These are phyloP conservation scores for Paramecium tetraurelia DNA, from an alignment of 73 alveolate species.

Conservation along the genomic window DNA sequence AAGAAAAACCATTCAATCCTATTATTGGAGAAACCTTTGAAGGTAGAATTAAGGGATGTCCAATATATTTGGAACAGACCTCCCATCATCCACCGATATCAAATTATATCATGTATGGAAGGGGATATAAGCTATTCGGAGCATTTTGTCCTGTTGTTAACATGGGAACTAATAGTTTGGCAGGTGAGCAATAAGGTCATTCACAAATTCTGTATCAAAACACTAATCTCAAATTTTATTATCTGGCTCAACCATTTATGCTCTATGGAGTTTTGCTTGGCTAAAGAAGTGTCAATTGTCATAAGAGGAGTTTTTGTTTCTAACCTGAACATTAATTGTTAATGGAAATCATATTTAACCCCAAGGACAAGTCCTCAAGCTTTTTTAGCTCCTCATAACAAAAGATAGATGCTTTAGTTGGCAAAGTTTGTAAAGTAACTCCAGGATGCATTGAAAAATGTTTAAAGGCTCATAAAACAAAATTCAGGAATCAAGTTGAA, in stretches of 20 bases:
- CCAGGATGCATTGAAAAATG: slow-evolving; percentile 27
- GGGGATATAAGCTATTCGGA: slow-evolving; percentile 57
- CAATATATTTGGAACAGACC: slow-evolving; percentile 59
- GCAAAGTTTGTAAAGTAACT: slow-evolving; percentile 45
- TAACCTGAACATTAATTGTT: slow-evolving; percentile 37
- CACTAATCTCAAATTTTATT: slow-evolving; percentile 43
- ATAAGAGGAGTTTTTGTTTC: slow-evolving; percentile 46
- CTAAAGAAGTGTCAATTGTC: slow-evolving; percentile 51
- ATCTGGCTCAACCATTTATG: slow-evolving; percentile 35
- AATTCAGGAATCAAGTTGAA: slow-evolving; percentile 41
- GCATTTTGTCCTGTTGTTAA: slow-evolving; percentile 19
- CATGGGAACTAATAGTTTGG: slow-evolving; percentile 57
- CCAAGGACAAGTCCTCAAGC: slow-evolving; percentile 15
- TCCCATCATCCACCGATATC: slow-evolving; percentile 62
- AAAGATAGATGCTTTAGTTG: slow-evolving; percentile 46
- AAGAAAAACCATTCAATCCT: slow-evolving; percentile 63
- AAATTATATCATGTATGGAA: slow-evolving; percentile 54
- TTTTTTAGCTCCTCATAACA: not conserved
- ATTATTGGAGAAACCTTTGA: slow-evolving; percentile 60
- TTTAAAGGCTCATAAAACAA: slow-evolving; percentile 53
- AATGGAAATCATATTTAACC: slow-evolving; percentile 33
- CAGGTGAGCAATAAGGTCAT: slow-evolving; percentile 50
- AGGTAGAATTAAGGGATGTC: slow-evolving; percentile 58
- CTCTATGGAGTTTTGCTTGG: slow-evolving; percentile 43
- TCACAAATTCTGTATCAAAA: not conserved